A percentile compares a stretch with the other conserved stretches of the same genome.
Conservation (phyloP, 345 rosid species). For the Sonneratia alba region DNA sequence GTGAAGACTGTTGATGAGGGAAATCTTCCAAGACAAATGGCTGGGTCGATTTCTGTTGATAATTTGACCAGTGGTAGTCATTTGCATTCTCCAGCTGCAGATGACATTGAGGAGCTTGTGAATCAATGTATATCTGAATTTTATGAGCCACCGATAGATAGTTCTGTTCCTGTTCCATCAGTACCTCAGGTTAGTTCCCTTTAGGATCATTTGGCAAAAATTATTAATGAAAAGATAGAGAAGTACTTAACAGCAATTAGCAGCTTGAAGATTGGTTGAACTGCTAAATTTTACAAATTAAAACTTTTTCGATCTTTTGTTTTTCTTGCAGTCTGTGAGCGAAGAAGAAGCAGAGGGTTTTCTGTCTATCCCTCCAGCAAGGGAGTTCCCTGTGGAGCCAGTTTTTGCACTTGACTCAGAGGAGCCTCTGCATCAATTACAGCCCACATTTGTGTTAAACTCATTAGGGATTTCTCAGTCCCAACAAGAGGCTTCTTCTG, state of each 20-base stretch:
- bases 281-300: background rate
- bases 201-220: background rate
- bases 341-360: constrained; percentile 34
- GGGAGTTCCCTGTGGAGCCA: constrained; percentile 24
- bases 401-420: constrained; percentile 2
- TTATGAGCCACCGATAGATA: constrained; percentile 10
- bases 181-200: constrained; percentile 26
- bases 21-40: constrained; percentile 19
- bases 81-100: constrained; percentile 14
- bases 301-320: background rate
- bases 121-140: constrained; percentile 27
- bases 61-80: constrained; percentile 12
- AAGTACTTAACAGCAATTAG: background rate
- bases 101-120: constrained; percentile 42
- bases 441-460: constrained; percentile 17
- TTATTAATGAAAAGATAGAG: background rate
- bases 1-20: constrained; percentile 12
- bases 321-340: constrained; percentile 16
- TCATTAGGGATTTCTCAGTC: constrained; percentile 24
- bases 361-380: constrained; percentile 21
- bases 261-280: background rate
- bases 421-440: constrained; percentile 13
- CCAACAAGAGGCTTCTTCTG: constrained; percentile 32
- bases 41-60: constrained; percentile 20
- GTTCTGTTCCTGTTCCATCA: constrained; percentile 4